A percentile compares a stretch with the other conserved stretches of the same genome.
Evolutionary conservation across 257 asterid genomes (phyloP).

Genomic region (Nicotiana tabacum): DNA sequence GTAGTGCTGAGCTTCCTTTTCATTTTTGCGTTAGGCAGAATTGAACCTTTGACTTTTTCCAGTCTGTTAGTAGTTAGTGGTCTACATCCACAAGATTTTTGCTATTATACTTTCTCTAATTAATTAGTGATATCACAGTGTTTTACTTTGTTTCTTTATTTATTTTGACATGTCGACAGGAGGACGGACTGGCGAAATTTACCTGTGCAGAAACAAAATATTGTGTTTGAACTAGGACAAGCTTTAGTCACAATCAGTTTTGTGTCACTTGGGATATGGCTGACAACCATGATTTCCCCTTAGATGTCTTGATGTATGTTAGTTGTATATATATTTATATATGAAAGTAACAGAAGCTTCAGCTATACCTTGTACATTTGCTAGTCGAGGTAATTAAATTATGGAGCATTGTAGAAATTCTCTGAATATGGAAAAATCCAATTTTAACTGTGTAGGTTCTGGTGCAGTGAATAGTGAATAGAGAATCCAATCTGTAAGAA

Average conservation of each 20-base stretch:
- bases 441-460: neutral
- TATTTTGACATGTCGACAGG: slow-evolving; percentile 29
- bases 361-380: slow-evolving; percentile 5
- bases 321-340: slow-evolving; percentile 1
- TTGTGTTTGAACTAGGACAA: slow-evolving; percentile 58
- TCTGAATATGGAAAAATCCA: neutral
- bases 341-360: slow-evolving; percentile 6
- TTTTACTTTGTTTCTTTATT: neutral
- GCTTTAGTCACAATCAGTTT: slow-evolving; percentile 62
- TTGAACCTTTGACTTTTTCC: neutral
- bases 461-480: neutral
- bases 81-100: neutral
- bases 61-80: neutral
- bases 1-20: neutral
- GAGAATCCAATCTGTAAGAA: too few species aligned
- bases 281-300: slow-evolving; percentile 50
- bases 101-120: neutral
- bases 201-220: slow-evolving; percentile 46
- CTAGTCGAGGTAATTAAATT: neutral
- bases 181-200: slow-evolving; percentile 71
- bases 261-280: slow-evolving; percentile 81
- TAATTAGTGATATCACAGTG: neutral
- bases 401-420: neutral
- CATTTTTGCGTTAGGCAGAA: neutral
- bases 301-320: slow-evolving; percentile 11